A percentile compares a stretch with the other conserved stretches of the same genome.
Evolutionary conservation across 1,284 basidiomycete species (phyloP).

Genomic region (Melanopsichium pennsylvanicum): DNA sequence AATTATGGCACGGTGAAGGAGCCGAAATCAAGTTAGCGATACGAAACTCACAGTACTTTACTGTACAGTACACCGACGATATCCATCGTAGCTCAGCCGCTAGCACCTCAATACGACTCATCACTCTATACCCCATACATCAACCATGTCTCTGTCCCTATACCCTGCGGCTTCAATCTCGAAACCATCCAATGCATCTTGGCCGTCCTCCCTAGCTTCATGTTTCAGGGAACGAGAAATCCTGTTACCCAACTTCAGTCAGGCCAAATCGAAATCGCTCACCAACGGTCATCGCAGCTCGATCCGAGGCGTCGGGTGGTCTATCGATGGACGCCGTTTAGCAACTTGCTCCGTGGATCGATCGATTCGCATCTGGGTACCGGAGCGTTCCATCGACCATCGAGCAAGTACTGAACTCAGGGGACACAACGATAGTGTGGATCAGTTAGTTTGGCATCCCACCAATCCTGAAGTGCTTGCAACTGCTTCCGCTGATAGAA

Average conservation of each 20-base stretch:
- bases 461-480: slow-evolving; percentile 53
- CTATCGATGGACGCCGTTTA: slow-evolving; percentile 51
- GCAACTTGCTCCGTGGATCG: slow-evolving; percentile 52
- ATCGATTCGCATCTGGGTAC: slow-evolving; percentile 53
- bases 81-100: too few species aligned
- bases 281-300: slow-evolving; percentile 37
- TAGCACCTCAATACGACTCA: neutral
- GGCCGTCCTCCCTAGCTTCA: neutral
- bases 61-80: too few species aligned
- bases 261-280: too few species aligned
- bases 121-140: neutral
- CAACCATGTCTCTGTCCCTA: slow-evolving; percentile 28
- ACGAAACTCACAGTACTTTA: too few species aligned
- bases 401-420: slow-evolving; percentile 55
- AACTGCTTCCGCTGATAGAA: slow-evolving; percentile 52
- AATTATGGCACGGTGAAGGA: too few species aligned
- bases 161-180: too few species aligned
- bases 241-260: slow-evolving; percentile 15
- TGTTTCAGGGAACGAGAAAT: slow-evolving; percentile 20
- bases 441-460: slow-evolving; percentile 57
- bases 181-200: neutral
- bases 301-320: slow-evolving; percentile 56
- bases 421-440: slow-evolving; percentile 58
- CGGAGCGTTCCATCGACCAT: slow-evolving; percentile 53
- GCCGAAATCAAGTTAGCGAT: too few species aligned